Base-by-base conservation (phyloP, 2,329 filamentous ascomycete genomes). In the Corniculantispora saksenae region DNA sequence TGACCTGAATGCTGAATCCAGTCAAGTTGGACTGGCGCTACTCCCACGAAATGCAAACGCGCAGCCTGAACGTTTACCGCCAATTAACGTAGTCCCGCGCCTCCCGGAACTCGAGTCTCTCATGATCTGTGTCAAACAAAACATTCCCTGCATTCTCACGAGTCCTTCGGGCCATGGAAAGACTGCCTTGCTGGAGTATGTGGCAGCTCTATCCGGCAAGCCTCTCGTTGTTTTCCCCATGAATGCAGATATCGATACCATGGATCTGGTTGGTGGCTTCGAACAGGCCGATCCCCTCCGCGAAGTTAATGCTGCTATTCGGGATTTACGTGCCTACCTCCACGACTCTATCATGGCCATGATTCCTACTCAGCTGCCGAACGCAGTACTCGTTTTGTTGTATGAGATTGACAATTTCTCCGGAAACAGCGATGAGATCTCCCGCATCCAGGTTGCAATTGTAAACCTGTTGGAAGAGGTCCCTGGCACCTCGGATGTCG, bases 221-320 rank as follows among this genome's bases (percentile, higher is more conserved):
- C 83, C 88, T 1, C 81, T 98, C 3, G 86, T 94, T 38, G 91
- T 93, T 19, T 92, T 98, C 71, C 89, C 94, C 0, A 88, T 99
- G 79, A 99, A 97, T 74, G 90, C 94, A 8, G 96, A 99, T 71
- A 91, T 97, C 53, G 95, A 99, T 76, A 94, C 94, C 1, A 97
- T 97, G 89, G 95, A 99, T 77, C 86, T 99, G 64, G 92, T 99
- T 64, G 95, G 95, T 72, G 95, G 95, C 0, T 99, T 97, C 73
- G 95, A 99, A 76, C 95, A 99, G 77, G 89, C 92, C 21, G 95
- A 99, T 74, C 88, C 92, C 25, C 83, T 91, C 60, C 86, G 94
- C 63, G 87, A 91, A 67, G 81, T 92, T 5, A 89, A 90, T 62
- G 80, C 82, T n/a, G 73, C 77, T 15, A 74, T 88, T 32, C 80